phyloP scores from a whole-genome alignment of 2,329 filamentous ascomycete genomes.

The Pseudophaeomoniella oleicola region DNA sequence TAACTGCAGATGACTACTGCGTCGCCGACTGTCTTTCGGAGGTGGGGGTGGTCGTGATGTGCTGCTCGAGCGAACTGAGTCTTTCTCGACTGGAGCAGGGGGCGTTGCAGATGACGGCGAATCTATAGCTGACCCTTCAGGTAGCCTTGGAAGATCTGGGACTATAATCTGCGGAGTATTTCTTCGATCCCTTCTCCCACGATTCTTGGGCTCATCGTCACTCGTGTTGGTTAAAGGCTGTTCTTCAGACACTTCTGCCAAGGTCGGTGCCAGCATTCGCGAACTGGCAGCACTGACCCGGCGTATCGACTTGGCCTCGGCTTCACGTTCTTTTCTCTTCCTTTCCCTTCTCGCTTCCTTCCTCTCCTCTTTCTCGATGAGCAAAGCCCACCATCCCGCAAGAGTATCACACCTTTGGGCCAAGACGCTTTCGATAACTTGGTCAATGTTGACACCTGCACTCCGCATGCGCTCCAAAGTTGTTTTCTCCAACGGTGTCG shows the following conservation, averaged over 20 bases:
- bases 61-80: conserved; percentile 59
- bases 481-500: conserved; percentile 75
- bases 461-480: conserved; percentile 84
- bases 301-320: conserved; percentile 62
- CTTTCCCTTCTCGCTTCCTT: conserved; percentile 68
- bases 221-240: conserved; percentile 34
- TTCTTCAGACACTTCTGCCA: conserved; percentile 70
- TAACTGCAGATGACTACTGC: conserved; percentile 74
- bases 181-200: conserved; percentile 65
- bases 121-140: conserved; percentile 40
- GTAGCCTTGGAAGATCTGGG: conserved; percentile 63
- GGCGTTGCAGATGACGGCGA: conserved; percentile 27
- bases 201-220: conserved; percentile 47
- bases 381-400: conserved; percentile 88
- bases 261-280: conserved; percentile 61
- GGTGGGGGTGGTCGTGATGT: conserved; percentile 69
- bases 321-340: conserved; percentile 73
- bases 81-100: conserved; percentile 65
- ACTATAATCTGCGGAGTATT: conserved; percentile 49
- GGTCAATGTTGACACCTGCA: conserved; percentile 85
- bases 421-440: conserved; percentile 85
- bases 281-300: conserved; percentile 82
- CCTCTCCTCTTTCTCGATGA: conserved; percentile 86
- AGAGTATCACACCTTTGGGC: conserved; percentile 79
- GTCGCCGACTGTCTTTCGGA: conserved; percentile 70